Evolutionary conservation across 352 stramenopile genomes (phyloP).

Genomic region (Phytopythium montanum): DNA sequence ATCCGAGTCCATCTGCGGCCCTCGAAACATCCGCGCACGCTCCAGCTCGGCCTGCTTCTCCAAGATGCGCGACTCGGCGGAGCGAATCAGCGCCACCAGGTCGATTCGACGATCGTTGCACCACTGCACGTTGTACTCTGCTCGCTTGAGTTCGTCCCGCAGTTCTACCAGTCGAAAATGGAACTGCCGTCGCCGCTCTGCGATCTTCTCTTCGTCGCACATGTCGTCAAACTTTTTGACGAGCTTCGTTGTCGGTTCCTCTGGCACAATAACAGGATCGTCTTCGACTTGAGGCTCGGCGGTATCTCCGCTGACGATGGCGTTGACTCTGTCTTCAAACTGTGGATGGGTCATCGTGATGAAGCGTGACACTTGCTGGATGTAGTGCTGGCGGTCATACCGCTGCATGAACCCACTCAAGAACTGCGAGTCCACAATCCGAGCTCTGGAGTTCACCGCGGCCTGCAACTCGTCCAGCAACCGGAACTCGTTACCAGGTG

Average conservation of each 20-base stretch:
- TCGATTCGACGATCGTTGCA: slow-evolving; percentile 63
- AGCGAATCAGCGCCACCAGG: slow-evolving; percentile 65
- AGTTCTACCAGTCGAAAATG: slow-evolving; percentile 73
- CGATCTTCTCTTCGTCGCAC: slow-evolving; percentile 40
- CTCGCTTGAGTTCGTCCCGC: slow-evolving; percentile 41
- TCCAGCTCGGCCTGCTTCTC: slow-evolving; percentile 82
- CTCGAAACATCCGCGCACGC: slow-evolving; percentile 59
- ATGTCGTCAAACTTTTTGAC: slow-evolving; percentile 46
- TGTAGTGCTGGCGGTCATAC: slow-evolving; percentile 70
- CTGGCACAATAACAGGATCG: slow-evolving; percentile 1
- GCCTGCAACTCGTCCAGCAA: slow-evolving; percentile 76
- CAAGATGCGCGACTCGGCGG: slow-evolving; percentile 57
- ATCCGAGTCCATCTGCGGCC: slow-evolving; percentile 77
- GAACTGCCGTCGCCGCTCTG: slow-evolving; percentile 63
- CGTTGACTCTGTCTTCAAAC: slow-evolving; percentile 40
- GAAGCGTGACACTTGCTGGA: slow-evolving; percentile 57
- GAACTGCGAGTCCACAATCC: slow-evolving; percentile 71
- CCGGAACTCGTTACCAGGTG: slow-evolving; percentile 57
- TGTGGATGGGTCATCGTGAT: slow-evolving; percentile 55
- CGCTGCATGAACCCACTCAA: slow-evolving; percentile 81
- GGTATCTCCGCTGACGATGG: slow-evolving; percentile 31
- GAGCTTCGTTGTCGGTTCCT: slow-evolving; percentile 4
- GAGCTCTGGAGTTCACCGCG: slow-evolving; percentile 66
- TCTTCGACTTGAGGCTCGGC: not conserved
- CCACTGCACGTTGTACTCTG: slow-evolving; percentile 79